Evolutionary conservation across 805 yeast species (phyloP).

Genomic region (Brettanomyces sp.): DNA sequence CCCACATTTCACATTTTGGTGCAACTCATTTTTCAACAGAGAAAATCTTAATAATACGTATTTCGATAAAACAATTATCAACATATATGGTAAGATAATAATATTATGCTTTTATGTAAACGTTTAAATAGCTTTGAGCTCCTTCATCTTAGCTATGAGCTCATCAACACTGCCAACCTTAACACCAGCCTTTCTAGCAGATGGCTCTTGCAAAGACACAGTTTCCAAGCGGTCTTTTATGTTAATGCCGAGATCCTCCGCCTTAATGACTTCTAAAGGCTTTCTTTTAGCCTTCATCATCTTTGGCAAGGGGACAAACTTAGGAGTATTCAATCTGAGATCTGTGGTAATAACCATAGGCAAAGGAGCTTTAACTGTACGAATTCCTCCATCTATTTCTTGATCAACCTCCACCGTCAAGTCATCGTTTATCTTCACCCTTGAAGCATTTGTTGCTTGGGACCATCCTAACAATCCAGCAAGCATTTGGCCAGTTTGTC

Average conservation of each 20-base stretch:
- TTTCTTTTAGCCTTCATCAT: constrained; percentile 98
- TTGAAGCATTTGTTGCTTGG: constrained; percentile 90
- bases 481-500: constrained; percentile 94
- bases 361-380: constrained; percentile 63
- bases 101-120: not conserved
- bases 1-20: too few species aligned
- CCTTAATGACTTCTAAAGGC: constrained; percentile 62
- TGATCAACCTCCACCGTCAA: constrained; percentile 73
- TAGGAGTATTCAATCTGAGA: constrained; percentile 86
- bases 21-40: too few species aligned
- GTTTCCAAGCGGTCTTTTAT: constrained; percentile 55
- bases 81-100: not conserved
- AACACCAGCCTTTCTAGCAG: constrained; percentile 70
- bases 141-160: constrained; percentile 68
- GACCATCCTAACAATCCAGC: constrained; percentile 95
- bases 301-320: constrained; percentile 92
- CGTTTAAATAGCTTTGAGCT: constrained; percentile 52
- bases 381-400: constrained; percentile 94
- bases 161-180: constrained; percentile 79
- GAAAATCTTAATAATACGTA: too few species aligned
- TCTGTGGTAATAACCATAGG: constrained; percentile 91
- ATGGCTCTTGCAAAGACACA: constrained; percentile 76
- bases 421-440: constrained; percentile 50
- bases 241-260: constrained; percentile 65
- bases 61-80: not conserved